phyloP scores from a whole-genome alignment of 179 eudicot species.

The Silene coronaria region DNA sequence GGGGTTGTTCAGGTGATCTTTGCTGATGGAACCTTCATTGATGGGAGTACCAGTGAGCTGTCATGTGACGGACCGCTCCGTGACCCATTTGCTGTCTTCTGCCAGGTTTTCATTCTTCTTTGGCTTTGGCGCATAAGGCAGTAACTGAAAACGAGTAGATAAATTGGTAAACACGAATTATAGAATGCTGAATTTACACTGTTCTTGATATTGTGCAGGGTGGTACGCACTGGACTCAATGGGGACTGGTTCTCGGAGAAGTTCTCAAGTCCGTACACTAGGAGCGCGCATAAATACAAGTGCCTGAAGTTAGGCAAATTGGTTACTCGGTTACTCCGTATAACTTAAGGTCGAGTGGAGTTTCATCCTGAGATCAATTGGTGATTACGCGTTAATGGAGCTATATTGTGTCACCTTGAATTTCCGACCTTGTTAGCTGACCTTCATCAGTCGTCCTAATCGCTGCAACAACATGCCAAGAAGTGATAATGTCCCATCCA shows the following conservation, averaged over 20 bases:
- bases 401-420: neutral
- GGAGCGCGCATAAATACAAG: neutral
- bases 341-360: neutral
- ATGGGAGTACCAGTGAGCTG: constrained; percentile 95
- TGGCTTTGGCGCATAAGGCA: no score
- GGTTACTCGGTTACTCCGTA: no score
- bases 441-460: neutral
- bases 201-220: constrained; percentile 44
- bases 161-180: neutral
- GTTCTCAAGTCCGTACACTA: constrained; percentile 49
- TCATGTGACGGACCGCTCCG: constrained; percentile 95
- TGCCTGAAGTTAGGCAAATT: no score
- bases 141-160: no score
- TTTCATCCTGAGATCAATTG: neutral
- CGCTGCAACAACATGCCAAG: neutral
- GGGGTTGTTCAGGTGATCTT: constrained; percentile 60
- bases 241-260: constrained; percentile 89
- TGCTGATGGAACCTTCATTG: constrained; percentile 93
- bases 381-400: neutral
- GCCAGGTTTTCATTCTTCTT: constrained; percentile 50
- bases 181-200: neutral
- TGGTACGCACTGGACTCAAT: constrained; percentile 96
- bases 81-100: constrained; percentile 80
- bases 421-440: neutral
- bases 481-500: no score